A percentile compares a stretch with the other conserved stretches of the same genome.
Evolutionary conservation across 768 basidiomycete genomes (phyloP).

Genomic region (Omphalotus guepiniiformis): DNA sequence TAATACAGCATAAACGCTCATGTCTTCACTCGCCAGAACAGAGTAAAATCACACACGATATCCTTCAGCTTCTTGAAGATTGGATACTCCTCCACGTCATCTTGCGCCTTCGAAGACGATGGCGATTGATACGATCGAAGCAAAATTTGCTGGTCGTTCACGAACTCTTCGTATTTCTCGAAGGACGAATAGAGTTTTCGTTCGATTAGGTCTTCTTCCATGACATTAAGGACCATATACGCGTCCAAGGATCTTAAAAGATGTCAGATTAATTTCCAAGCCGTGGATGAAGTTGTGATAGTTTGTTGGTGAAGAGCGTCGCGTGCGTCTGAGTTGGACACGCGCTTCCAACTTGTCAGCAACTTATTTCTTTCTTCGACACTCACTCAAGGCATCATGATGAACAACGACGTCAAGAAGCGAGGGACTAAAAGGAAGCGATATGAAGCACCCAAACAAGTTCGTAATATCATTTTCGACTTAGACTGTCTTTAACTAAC

Average conservation of each 20-base stretch:
- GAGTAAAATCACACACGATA: conserved; percentile 42
- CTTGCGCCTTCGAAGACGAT: conserved; percentile 40
- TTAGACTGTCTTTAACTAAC: neutral
- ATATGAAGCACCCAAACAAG: conserved; percentile 30
- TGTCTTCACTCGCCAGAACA: neutral
- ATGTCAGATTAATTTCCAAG: no score
- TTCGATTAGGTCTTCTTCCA: conserved; percentile 39
- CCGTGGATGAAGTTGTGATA: no score
- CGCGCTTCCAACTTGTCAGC: neutral
- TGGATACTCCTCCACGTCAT: conserved; percentile 33
- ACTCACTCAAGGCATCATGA: neutral
- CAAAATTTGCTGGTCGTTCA: conserved; percentile 45
- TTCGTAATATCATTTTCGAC: conserved; percentile 11
- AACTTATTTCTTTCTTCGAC: conserved; percentile 1
- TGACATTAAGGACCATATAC: conserved; percentile 3
- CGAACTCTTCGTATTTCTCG: conserved; percentile 59
- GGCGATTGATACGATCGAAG: conserved; percentile 42
- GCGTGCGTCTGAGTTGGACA: neutral
- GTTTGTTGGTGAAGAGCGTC: neutral
- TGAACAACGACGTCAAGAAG: conserved; percentile 4
- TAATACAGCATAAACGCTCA: conserved; percentile 25
- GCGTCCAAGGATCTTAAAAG: neutral
- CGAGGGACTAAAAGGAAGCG: conserved; percentile 43
- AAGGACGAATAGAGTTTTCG: conserved; percentile 50
- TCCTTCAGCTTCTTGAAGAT: conserved; percentile 38